Evolutionary conservation across 2,329 filamentous ascomycete species (phyloP).

Genomic region (Bipolaris zeicola): DNA sequence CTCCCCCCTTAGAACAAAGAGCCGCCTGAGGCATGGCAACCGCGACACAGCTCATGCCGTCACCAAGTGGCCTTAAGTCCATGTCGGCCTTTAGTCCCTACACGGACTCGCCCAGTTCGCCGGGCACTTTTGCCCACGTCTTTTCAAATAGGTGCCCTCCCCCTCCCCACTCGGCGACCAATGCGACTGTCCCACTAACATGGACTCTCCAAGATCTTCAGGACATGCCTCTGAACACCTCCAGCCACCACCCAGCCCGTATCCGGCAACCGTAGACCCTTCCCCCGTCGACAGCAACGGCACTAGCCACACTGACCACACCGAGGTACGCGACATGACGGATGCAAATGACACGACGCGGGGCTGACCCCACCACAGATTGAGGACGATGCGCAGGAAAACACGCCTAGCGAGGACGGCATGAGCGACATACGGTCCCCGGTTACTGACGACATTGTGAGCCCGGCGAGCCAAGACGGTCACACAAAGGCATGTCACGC

Average conservation of each 20-base stretch:
- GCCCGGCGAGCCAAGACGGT: slow-evolving; percentile 40
- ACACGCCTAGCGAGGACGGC: slow-evolving; percentile 49
- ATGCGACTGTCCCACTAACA: slow-evolving; percentile 28
- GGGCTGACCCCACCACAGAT: slow-evolving; percentile 55
- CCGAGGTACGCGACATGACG: slow-evolving; percentile 58
- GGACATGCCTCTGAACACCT: slow-evolving; percentile 54
- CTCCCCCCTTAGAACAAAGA: slow-evolving; percentile 11
- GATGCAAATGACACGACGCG: slow-evolving; percentile 4
- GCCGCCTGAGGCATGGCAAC: slow-evolving; percentile 45
- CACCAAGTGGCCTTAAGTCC: slow-evolving; percentile 50
- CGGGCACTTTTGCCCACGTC: slow-evolving; percentile 51
- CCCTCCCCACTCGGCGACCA: slow-evolving; percentile 11
- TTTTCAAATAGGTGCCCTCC: slow-evolving; percentile 49
- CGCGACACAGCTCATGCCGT: slow-evolving; percentile 54
- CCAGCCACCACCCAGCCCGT: slow-evolving; percentile 57
- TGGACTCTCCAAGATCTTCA: slow-evolving; percentile 49
- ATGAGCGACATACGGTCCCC: slow-evolving; percentile 48
- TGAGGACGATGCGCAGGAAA: slow-evolving; percentile 75
- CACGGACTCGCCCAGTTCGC: slow-evolving; percentile 58
- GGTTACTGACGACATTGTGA: slow-evolving; percentile 44
- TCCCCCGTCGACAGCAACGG: slow-evolving; percentile 86
- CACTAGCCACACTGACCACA: slow-evolving; percentile 79
- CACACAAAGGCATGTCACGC: slow-evolving; percentile 36
- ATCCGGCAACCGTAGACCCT: slow-evolving; percentile 72
- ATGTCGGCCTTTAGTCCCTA: slow-evolving; percentile 55